Evolutionary conservation across 352 stramenopile species (phyloP), one percentile per base, ranked within the genome.

Genomic region (Thalassiosira mediterranea): DNA sequence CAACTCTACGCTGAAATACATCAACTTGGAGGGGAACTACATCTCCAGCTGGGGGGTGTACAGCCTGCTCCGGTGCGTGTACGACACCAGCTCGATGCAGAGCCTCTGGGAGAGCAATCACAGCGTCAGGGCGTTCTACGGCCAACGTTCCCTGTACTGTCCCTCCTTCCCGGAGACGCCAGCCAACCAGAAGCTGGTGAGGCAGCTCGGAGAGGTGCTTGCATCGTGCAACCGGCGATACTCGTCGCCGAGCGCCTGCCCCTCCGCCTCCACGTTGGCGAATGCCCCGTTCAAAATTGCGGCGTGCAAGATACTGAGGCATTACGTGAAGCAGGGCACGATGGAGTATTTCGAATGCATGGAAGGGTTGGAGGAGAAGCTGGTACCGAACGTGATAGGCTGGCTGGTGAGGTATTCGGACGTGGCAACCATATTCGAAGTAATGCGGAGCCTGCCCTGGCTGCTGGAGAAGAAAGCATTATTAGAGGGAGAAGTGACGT

Each of bases 11-110:
- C 42, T 77, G 10, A 54, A 53, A 25, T 61, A 59, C 28, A 40
- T 77, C 32, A 71, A 77, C 46, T 57, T 77, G 28, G 68, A 77
- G 38, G 68, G 68, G 28, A 77, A 77, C 64, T 40, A 31, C 15
- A 25, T 77, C 25, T 71, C 68, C 10, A 63, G 31, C 25, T 44
- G 53, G 2, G 68, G 68, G 2, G 28, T 77, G 11, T 15, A 57
- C 10, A 32, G 25, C n/a, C 21, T 77, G 1, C 54, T 70, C 0
- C 64, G 64, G 32, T 71, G 68, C 28, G 47, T 77, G 15, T 77
- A 77, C 26, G 59, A 77, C 34, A 71, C 59, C n/a, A 64, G 38
- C 34, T 29, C 53, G 38, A 70, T 71, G 2, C 25, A 26, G 32
- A 71, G 58, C 23, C 19, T 77, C 11, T 77, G 51, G 28, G 46